Conservation (phyloP, 2,329 filamentous ascomycete genomes). For the Xylaria sp. region DNA sequence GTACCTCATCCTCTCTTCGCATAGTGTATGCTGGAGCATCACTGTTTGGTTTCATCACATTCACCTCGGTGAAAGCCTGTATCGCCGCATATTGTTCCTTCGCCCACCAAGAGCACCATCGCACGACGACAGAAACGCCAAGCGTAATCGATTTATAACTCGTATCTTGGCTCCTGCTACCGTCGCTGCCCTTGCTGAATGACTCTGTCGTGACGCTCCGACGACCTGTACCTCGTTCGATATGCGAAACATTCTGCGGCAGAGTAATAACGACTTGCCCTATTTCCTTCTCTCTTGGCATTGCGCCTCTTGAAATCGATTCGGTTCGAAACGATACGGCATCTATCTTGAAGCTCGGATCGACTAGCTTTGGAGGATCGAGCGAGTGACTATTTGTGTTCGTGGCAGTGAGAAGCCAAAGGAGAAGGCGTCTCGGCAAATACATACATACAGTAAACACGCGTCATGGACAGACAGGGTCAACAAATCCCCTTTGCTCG, state of each 20-base stretch:
- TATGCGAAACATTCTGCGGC: slow-evolving; percentile 24
- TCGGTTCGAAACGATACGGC: background rate
- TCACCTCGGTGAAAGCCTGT: background rate
- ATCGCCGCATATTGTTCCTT: background rate
- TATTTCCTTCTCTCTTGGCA: background rate
- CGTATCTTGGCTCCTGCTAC: background rate
- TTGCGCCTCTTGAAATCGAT: slow-evolving; percentile 12
- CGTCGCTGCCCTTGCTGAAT: background rate
- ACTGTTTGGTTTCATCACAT: background rate
- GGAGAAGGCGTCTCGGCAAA: slow-evolving; percentile 6
- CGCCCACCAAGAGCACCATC: background rate
- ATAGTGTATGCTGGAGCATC: slow-evolving; percentile 11
- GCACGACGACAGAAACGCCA: background rate
- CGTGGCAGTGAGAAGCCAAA: background rate
- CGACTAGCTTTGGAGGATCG: background rate
- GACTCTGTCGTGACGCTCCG: background rate
- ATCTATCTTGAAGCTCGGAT: background rate
- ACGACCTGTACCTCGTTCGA: slow-evolving; percentile 19
- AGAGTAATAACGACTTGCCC: slow-evolving; percentile 20
- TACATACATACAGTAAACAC: background rate
- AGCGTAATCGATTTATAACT: slow-evolving; percentile 3
- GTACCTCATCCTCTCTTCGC: background rate
- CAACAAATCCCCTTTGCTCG: slow-evolving; percentile 47
- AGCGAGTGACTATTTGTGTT: background rate
- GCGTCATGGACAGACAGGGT: slow-evolving; percentile 47